Percentiles rank a stretch among this genome's conserved stretches.
Conservation (phyloP, 495 filamentous ascomycete genomes). For the Hypoxylon cercidicola region DNA sequence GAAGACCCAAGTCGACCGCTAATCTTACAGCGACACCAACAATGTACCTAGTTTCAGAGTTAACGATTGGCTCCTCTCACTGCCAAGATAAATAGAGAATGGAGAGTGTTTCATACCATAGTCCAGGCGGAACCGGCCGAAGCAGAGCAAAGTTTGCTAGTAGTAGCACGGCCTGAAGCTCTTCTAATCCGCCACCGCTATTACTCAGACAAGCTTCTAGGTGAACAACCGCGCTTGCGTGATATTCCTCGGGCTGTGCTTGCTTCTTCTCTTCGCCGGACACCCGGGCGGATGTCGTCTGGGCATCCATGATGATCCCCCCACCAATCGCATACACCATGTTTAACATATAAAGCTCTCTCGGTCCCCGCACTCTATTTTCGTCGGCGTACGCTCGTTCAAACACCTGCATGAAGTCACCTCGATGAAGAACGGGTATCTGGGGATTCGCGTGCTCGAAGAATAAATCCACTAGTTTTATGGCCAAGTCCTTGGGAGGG, state of each 20-base stretch:
- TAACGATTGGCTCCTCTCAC: constrained; percentile 8
- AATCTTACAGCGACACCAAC: constrained; percentile 90
- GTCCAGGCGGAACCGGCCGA: constrained; percentile 87
- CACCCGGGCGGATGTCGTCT: constrained; percentile 39
- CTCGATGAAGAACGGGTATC: constrained; percentile 88
- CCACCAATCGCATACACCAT: constrained; percentile 98
- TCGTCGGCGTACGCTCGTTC: constrained; percentile 78
- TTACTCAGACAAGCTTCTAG: constrained; percentile 86
- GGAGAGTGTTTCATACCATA: constrained; percentile 66
- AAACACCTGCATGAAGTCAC: constrained; percentile 86
- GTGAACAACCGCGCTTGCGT: constrained; percentile 91
- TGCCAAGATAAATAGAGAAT: not conserved
- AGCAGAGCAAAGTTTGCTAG: constrained; percentile 91
- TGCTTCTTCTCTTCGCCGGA: constrained; percentile 65
- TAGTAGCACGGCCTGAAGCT: constrained; percentile 89
- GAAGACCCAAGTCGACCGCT: constrained; percentile 90
- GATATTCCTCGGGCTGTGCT: constrained; percentile 92
- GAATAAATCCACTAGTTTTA: constrained; percentile 80
- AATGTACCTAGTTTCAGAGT: constrained; percentile 71
- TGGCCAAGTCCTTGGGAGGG: constrained; percentile 76
- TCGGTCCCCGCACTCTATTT: constrained; percentile 74
- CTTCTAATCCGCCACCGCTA: constrained; percentile 83
- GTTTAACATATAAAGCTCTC: constrained; percentile 91
- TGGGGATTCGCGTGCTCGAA: constrained; percentile 97
- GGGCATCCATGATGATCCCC: constrained; percentile 83